These are phyloP conservation scores for Penicillium daleae DNA, from an alignment of 495 filamentous ascomycete species.

Conservation along the genomic window DNA sequence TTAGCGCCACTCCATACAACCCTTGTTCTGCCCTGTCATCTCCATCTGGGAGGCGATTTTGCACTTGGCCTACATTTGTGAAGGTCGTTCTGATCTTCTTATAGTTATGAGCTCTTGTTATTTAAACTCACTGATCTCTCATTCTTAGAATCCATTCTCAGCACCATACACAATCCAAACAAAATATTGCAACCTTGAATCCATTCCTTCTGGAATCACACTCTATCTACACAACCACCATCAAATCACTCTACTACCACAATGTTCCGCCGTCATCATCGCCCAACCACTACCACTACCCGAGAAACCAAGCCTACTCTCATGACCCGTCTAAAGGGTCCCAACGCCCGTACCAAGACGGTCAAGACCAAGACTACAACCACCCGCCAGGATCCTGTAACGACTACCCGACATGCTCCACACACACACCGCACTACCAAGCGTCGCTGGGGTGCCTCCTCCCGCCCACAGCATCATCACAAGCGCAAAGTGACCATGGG, in stretches of 20 bases:
- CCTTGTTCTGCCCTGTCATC: not conserved
- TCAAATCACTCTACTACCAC: slow-evolving; percentile 12
- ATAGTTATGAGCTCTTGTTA: slow-evolving; percentile 1
- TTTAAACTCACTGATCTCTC: slow-evolving; percentile 3
- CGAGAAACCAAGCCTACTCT: slow-evolving; percentile 53
- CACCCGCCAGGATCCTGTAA: slow-evolving; percentile 7
- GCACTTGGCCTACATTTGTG: slow-evolving; percentile 27
- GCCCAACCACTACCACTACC: slow-evolving; percentile 35
- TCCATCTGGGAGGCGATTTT: slow-evolving; percentile 14
- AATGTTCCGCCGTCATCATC: slow-evolving; percentile 34
- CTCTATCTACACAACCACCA: not conserved
- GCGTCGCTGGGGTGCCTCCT: slow-evolving; percentile 13
- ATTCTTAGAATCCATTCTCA: not conserved
- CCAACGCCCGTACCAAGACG: slow-evolving; percentile 28
- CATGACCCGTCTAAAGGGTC: slow-evolving; percentile 38
- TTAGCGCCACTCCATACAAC: slow-evolving; percentile 19
- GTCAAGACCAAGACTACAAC: slow-evolving; percentile 38
- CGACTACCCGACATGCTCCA: not conserved
- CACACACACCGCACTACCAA: slow-evolving; percentile 10
- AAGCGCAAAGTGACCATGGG: slow-evolving; percentile 60
- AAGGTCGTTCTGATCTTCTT: not conserved
- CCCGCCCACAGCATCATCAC: slow-evolving; percentile 55
- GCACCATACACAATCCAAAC: not conserved
- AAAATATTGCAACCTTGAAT: not conserved
- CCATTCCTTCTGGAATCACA: no score